These are phyloP conservation scores for Penicillium desertorum DNA, from an alignment of 495 filamentous ascomycete species.

Conservation along the genomic window DNA sequence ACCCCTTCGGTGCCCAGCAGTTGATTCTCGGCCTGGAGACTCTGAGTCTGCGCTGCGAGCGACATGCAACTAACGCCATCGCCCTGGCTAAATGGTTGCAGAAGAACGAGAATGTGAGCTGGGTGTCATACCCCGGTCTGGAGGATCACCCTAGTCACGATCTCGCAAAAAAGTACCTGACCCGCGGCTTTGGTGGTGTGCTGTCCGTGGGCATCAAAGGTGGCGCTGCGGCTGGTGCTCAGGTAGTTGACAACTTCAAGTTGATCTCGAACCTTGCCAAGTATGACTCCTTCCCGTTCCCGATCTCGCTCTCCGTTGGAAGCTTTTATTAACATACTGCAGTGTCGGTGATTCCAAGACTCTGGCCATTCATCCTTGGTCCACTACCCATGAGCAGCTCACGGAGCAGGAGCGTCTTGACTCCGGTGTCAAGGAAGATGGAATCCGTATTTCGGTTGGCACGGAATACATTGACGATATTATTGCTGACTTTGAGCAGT, in stretches of 20 bases:
- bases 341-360: slow-evolving; percentile 77
- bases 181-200: slow-evolving; percentile 86
- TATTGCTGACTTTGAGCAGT: slow-evolving; percentile 92
- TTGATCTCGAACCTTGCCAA: slow-evolving; percentile 91
- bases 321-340: slow-evolving; percentile 13
- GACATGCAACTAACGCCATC: slow-evolving; percentile 84
- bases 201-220: slow-evolving; percentile 93
- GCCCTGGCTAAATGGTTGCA: slow-evolving; percentile 82
- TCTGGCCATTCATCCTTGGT: slow-evolving; percentile 94
- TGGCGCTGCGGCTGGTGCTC: slow-evolving; percentile 72
- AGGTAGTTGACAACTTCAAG: slow-evolving; percentile 93
- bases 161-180: slow-evolving; percentile 85
- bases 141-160: slow-evolving; percentile 78
- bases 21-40: slow-evolving; percentile 90
- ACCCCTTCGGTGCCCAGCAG: slow-evolving; percentile 96
- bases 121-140: slow-evolving; percentile 93
- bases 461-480: slow-evolving; percentile 99
- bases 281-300: slow-evolving; percentile 36
- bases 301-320: neutral
- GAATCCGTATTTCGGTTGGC: slow-evolving; percentile 94
- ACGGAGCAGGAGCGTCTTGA: slow-evolving; percentile 75
- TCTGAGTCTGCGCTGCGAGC: slow-evolving; percentile 77
- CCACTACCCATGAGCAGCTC: slow-evolving; percentile 94
- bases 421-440: slow-evolving; percentile 87
- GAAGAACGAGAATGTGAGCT: slow-evolving; percentile 77